Base-by-base conservation (phyloP, 2,329 filamentous ascomycete species). In the Geosmithia morbida region DNA sequence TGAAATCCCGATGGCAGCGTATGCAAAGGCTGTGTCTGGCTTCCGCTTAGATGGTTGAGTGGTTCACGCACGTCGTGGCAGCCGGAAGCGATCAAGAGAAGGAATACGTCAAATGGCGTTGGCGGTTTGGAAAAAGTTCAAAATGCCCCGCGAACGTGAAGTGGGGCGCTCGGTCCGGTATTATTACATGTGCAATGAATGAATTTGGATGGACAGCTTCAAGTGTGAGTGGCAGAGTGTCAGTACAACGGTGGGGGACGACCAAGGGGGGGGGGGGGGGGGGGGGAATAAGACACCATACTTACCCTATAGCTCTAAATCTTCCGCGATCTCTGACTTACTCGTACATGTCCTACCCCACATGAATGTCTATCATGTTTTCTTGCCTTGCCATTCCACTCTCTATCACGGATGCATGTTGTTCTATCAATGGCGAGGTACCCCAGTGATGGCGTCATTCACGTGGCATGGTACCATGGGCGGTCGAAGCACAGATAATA, bases 71-170 rank as follows among this genome's bases (percentile, higher is more conserved):
- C 3, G 19, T 18, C 8, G n/a, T 11, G 5, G 40, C n/a, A 20
- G 40, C 40, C n/a, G 8, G 22, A 26, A 5, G 40, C 40, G 40
- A 41, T 4, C 6, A 3, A 20, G 16, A 19, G 41, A 19, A 16
- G 20, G 17, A 48, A 40, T 16, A 44, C 16, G 19, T 8, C 29
- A 26, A 18, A 29, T 2, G 40, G 40, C 14, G 41, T 7, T 20
- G 41, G 26, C 26, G 45, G 20, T 22, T 17, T 18, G 29, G 29
- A 45, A 46, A 41, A 41, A 41, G 17, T 20, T 46, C 13, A 30
- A 18, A 43, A n/a, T 41, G 45, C 45, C 45, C 45, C 45, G 45
- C 45, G 45, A 41, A 45, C 37, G n/a, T 11, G 18, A 20, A 30
- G 30, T 45, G 44, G 30, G 20, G 44, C 30, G 5, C 22, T 26